Conservation (phyloP, 306 rosid species). For the Dalbergia cultrata region DNA sequence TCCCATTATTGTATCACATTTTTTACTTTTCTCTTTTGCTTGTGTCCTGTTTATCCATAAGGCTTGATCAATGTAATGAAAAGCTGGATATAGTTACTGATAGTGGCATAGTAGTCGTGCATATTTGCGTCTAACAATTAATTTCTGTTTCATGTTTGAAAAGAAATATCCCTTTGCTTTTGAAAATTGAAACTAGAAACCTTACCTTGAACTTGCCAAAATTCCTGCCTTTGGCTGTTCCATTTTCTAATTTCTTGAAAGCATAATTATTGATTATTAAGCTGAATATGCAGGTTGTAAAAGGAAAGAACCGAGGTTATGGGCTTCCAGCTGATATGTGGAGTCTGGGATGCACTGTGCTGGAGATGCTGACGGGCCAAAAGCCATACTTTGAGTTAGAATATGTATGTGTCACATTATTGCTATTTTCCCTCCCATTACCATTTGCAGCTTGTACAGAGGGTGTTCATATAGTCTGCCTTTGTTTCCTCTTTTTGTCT, state of each 20-base stretch:
- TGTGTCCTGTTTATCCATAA: conserved; percentile 17
- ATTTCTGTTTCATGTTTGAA: background rate
- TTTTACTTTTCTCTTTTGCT: background rate
- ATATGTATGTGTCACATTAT: conserved; percentile 59
- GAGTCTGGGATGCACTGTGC: conserved; percentile 98
- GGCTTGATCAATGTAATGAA: conserved; percentile 28
- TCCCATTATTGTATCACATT: background rate
- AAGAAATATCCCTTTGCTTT: conserved; percentile 22
- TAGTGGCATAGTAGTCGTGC: background rate
- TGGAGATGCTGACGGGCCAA: conserved; percentile 85
- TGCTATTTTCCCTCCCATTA: conserved; percentile 22
- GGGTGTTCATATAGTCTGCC: conserved; percentile 1
- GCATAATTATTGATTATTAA: conserved; percentile 36
- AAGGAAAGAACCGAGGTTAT: conserved; percentile 74
- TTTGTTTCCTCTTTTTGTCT: conserved; percentile 24
- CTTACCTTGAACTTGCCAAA: conserved; percentile 28
- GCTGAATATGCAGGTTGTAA: conserved; percentile 77
- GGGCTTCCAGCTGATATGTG: conserved; percentile 96
- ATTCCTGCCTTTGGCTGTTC: conserved; percentile 15
- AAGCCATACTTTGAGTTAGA: conserved; percentile 76
- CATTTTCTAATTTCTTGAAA: background rate
- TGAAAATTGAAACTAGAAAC: conserved; percentile 23
- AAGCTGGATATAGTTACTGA: conserved; percentile 16
- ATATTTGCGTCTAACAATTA: conserved; percentile 17
- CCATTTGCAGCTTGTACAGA: conserved; percentile 11